Evolutionary conservation across 2,329 filamentous ascomycete species (phyloP).

Genomic region (Clonostachys sp.): DNA sequence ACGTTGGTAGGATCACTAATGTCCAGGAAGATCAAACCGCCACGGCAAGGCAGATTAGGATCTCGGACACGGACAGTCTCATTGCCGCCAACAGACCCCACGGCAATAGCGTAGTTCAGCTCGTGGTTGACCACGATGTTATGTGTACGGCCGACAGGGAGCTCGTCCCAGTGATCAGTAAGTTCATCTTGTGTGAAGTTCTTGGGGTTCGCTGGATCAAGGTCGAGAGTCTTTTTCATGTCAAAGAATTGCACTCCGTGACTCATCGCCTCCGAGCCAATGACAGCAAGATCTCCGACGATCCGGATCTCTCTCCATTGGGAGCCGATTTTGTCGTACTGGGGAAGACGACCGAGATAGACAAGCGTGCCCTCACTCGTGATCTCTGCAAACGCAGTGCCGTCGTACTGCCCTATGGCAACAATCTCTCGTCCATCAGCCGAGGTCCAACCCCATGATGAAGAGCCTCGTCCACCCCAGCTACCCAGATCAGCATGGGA

Average conservation of each 20-base stretch:
- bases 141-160: slow-evolving; percentile 36
- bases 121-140: slow-evolving; percentile 48
- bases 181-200: slow-evolving; percentile 21
- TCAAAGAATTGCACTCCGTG: slow-evolving; percentile 61
- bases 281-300: slow-evolving; percentile 19
- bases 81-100: slow-evolving; percentile 29
- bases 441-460: slow-evolving; percentile 35
- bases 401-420: slow-evolving; percentile 35
- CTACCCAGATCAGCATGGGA: slow-evolving; percentile 49
- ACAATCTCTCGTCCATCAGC: slow-evolving; percentile 37
- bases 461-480: slow-evolving; percentile 23
- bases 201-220: slow-evolving; percentile 31
- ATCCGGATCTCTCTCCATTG: slow-evolving; percentile 31
- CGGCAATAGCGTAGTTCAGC: slow-evolving; percentile 35
- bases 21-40: slow-evolving; percentile 51
- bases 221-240: slow-evolving; percentile 44
- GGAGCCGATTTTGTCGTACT: slow-evolving; percentile 23
- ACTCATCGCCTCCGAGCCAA: slow-evolving; percentile 31
- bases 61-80: slow-evolving; percentile 7
- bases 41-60: slow-evolving; percentile 25
- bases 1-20: slow-evolving; percentile 45
- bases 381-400: slow-evolving; percentile 40
- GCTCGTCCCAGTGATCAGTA: slow-evolving; percentile 13
- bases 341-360: slow-evolving; percentile 35
- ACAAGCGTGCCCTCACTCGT: slow-evolving; percentile 29